These are phyloP conservation scores for Saccharomycopsis selenospora DNA, from an alignment of 805 yeast genomes.

Conservation along the genomic window DNA sequence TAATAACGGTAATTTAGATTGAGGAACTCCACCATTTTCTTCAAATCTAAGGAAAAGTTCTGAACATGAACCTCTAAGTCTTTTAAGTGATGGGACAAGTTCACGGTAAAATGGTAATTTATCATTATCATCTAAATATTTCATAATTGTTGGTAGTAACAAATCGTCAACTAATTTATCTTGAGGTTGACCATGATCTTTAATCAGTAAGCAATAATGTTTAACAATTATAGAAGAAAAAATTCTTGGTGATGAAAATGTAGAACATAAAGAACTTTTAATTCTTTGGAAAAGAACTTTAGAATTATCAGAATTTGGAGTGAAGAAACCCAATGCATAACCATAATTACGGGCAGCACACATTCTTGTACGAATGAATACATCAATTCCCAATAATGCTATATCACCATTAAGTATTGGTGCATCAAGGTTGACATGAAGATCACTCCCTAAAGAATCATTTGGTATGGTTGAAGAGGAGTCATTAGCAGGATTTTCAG, in stretches of 20 bases:
- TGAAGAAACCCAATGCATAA: constrained; percentile 44
- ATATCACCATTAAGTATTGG: constrained; percentile 91
- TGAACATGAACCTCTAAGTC: constrained; percentile 81
- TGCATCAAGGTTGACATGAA: constrained; percentile 80
- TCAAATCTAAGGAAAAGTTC: constrained; percentile 73
- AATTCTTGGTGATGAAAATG: constrained; percentile 77
- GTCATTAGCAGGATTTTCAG: not conserved
- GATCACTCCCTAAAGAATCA: constrained; percentile 33
- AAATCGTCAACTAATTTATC: not conserved
- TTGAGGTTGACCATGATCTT: constrained; percentile 15
- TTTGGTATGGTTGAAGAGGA: not conserved
- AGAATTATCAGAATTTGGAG: constrained; percentile 33
- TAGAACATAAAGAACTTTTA: constrained; percentile 41
- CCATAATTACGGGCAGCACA: constrained; percentile 76
- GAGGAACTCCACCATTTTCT: constrained; percentile 66
- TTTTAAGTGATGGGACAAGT: constrained; percentile 75
- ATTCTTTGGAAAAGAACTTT: constrained; percentile 25
- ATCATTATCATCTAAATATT: constrained; percentile 35
- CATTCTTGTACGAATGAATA: constrained; percentile 66
- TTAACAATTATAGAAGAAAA: constrained; percentile 62
- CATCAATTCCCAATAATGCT: constrained; percentile 69
- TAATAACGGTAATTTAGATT: constrained; percentile 65
- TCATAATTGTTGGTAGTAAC: constrained; percentile 11
- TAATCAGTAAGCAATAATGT: constrained; percentile 44
- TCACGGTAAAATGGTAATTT: constrained; percentile 59